phyloP scores from a whole-genome alignment of 352 stramenopile genomes.

The Phytopythium kandeliae region DNA sequence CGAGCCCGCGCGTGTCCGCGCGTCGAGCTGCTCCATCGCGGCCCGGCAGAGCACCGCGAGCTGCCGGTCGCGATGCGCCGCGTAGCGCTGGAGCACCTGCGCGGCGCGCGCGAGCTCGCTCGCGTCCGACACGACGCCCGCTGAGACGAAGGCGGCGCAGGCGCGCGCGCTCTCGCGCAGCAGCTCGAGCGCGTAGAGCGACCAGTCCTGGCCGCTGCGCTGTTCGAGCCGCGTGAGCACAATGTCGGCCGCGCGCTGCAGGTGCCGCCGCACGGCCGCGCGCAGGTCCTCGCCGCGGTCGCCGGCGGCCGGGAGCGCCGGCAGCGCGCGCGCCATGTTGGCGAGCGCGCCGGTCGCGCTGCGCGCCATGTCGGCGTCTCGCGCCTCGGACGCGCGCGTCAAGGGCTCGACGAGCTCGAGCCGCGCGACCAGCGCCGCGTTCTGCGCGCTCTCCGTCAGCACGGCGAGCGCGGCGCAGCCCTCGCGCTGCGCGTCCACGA shows the following conservation, averaged over 20 bases:
- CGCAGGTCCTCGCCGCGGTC: background rate
- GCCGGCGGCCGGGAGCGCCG: constrained; percentile 1
- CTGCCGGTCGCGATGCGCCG: constrained; percentile 59
- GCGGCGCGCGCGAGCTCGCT: constrained; percentile 17
- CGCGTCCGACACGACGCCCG: background rate
- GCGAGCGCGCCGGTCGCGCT: constrained; percentile 57
- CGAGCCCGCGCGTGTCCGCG: background rate
- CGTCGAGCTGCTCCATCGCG: constrained; percentile 12
- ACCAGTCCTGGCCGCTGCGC: constrained; percentile 27
- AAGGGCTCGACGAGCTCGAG: constrained; percentile 49
- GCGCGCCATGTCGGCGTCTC: constrained; percentile 62
- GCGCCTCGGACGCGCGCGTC: constrained; percentile 31
- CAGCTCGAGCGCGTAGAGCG: constrained; percentile 62
- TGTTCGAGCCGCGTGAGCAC: constrained; percentile 42
- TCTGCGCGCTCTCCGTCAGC: constrained; percentile 61
- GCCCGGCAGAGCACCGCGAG: constrained; percentile 49
- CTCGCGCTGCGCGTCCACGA: constrained; percentile 65
- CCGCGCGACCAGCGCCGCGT: constrained; percentile 50
- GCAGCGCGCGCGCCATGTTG: constrained; percentile 59
- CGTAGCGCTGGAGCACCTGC: constrained; percentile 39
- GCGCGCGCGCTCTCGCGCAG: constrained; percentile 67
- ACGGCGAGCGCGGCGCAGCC: constrained; percentile 64
- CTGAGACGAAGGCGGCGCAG: constrained; percentile 38
- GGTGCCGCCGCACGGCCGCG: constrained; percentile 13
- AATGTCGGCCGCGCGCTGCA: constrained; percentile 34